phyloP scores from a whole-genome alignment of 2,329 filamentous ascomycete species.

The Trichothecium sympodiale region DNA sequence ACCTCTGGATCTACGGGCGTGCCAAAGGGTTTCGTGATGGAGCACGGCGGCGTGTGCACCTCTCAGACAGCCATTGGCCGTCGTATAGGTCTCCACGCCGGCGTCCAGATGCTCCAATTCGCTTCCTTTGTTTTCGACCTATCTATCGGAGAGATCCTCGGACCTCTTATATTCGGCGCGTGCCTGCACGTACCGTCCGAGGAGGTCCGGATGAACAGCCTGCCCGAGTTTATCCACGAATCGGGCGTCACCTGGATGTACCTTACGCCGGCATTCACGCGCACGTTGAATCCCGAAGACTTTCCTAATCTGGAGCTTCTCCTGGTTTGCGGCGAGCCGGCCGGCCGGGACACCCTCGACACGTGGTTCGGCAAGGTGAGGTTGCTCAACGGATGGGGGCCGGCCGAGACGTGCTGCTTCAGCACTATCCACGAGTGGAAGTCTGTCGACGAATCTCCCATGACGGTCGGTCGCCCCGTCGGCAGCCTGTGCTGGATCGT shows the following conservation, averaged over 20 bases:
- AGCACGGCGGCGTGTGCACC: slow-evolving; percentile 6
- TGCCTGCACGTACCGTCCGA: slow-evolving; percentile 8
- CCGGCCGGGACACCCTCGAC: slow-evolving; percentile 4
- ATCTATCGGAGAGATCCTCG: slow-evolving; percentile 5
- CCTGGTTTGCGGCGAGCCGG: slow-evolving; percentile 5
- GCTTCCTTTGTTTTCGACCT: slow-evolving; percentile 8
- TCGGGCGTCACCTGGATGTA: slow-evolving; percentile 5
- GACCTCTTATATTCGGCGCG: slow-evolving; percentile 3
- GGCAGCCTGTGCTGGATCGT: slow-evolving; percentile 2
- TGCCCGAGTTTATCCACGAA: slow-evolving; percentile 4
- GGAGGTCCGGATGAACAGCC: slow-evolving; percentile 6
- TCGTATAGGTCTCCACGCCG: background rate
- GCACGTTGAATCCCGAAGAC: slow-evolving; percentile 1
- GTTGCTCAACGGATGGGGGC: slow-evolving; percentile 6
- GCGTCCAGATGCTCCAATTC: slow-evolving; percentile 6
- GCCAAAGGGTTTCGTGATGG: slow-evolving; percentile 11
- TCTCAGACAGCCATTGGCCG: background rate
- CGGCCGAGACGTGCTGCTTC: slow-evolving; percentile 6
- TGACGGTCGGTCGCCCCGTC: background rate
- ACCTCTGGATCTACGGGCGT: slow-evolving; percentile 11
- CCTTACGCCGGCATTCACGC: slow-evolving; percentile 1
- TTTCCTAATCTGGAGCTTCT: slow-evolving; percentile 3
- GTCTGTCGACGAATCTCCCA: background rate
- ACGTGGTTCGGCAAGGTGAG: slow-evolving; percentile 4
- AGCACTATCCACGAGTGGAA: slow-evolving; percentile 4